phyloP scores from a whole-genome alignment of 2,329 filamentous ascomycete species.

The Myriosclerotinia duriaeana region DNA sequence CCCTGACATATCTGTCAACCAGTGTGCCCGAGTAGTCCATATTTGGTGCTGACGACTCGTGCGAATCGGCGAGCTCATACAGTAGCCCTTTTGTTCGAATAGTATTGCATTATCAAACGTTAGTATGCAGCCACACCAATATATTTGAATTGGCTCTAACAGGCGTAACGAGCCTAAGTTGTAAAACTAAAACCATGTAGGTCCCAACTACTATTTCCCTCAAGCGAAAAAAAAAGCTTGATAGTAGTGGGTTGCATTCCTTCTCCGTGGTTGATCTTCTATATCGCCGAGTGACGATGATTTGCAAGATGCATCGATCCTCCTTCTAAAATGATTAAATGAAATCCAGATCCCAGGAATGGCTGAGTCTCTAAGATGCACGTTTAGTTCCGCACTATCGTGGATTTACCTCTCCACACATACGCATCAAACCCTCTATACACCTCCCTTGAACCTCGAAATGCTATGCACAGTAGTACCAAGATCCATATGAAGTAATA shows the following conservation, averaged over 20 bases:
- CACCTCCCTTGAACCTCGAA: slow-evolving; percentile 6
- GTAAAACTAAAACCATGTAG: slow-evolving; percentile 11
- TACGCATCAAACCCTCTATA: slow-evolving; percentile 8
- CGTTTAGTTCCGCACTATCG: slow-evolving; percentile 14
- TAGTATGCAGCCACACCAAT: slow-evolving; percentile 23
- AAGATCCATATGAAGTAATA: slow-evolving; percentile 17
- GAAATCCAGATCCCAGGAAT: slow-evolving; percentile 14
- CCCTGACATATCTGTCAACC: slow-evolving; percentile 16
- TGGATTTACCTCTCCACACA: slow-evolving; percentile 20
- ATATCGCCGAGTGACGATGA: slow-evolving; percentile 23
- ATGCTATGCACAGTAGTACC: slow-evolving; percentile 1
- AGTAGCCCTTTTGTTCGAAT: slow-evolving; percentile 19
- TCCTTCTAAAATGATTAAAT: slow-evolving; percentile 16
- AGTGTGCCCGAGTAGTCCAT: slow-evolving; percentile 20
- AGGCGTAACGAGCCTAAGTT: slow-evolving; percentile 11
- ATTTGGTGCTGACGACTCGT: slow-evolving; percentile 25
- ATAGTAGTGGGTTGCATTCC: slow-evolving; percentile 22
- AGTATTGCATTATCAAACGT: slow-evolving; percentile 18
- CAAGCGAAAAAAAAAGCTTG: slow-evolving; percentile 15
- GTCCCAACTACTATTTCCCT: background rate
- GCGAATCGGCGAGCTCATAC: slow-evolving; percentile 22
- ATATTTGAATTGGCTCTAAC: slow-evolving; percentile 16
- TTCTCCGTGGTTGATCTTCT: slow-evolving; percentile 4
- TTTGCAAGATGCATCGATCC: slow-evolving; percentile 19
- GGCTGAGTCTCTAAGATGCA: slow-evolving; percentile 6